Base-by-base conservation (phyloP, 352 stramenopile species). In the Plasmopara muralis region DNA sequence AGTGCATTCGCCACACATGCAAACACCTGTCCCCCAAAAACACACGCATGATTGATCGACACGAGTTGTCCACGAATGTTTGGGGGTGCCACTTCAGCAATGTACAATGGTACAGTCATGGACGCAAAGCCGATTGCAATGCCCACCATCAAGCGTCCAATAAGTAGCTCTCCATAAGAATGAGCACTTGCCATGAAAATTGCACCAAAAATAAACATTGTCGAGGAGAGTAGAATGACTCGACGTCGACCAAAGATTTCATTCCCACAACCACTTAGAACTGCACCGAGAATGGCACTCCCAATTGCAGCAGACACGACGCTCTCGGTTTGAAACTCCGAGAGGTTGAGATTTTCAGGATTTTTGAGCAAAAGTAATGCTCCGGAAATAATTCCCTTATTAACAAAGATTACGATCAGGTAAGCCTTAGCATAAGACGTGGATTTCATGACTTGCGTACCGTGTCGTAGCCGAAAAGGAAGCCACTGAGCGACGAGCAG, bases 401-500 rank as follows among this genome's bases (percentile, higher is more conserved):
- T 43, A 12, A 15, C 4, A 43, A n/a, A 28, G n/a, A 29, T 39
- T 8, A 59, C 9, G 45, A 16, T 37, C 7, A 6, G 28, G 20
- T 25, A 25, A 25, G 3, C 20, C 20, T 25, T 25, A n/a, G n/a
- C 20, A 25, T 3, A 25, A 25, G 20, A 25, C 20, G 20, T 35
- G 50, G 68, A 52, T 33, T 72, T 85, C 33, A 89, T 74, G n/a
- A 1, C 20, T 25, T 25, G n/a, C 54, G 14, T 6, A 80, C 70
- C 38, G 81, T 92, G 64, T 92, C 81, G 66, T 92, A 92, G 43
- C 77, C 81, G 50, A 91, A 91, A 50, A 91, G 72, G 61, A 91
- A 91, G 53, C 80, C 80, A 35, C 80, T 77, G 55, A 88, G 78
- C 15, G 80, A 83, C 9, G 80, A 74, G 55, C 74, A 85, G 55